A percentile compares a stretch with the other conserved stretches of the same genome.
phyloP scores from a whole-genome alignment of 805 yeast genomes.

The Clavispora phyllophila region DNA sequence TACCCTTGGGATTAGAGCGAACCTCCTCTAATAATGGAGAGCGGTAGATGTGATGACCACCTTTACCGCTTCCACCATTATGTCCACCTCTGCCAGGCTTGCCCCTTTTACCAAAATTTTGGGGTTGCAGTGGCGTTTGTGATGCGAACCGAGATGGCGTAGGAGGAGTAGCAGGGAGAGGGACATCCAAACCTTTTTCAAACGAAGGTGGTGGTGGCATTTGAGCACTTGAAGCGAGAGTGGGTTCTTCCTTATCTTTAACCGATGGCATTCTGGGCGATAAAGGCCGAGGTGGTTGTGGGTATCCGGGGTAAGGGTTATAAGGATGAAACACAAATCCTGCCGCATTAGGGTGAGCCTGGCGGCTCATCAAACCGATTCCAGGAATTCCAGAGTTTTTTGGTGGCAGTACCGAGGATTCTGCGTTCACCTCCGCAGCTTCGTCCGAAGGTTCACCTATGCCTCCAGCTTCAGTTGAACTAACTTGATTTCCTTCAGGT shows the following conservation, averaged over 20 bases:
- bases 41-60: conserved; percentile 51
- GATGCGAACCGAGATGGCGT: background rate
- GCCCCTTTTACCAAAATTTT: conserved; percentile 8
- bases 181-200: background rate
- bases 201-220: conserved; percentile 6
- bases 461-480: conserved; percentile 1
- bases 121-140: background rate
- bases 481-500: conserved; percentile 5
- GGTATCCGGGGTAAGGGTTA: conserved; percentile 41
- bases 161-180: background rate
- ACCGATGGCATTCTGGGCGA: conserved; percentile 12
- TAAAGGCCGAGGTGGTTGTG: conserved; percentile 16
- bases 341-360: conserved; percentile 19
- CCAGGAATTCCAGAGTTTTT: conserved; percentile 17
- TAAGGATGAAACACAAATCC: conserved; percentile 48
- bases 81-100: conserved; percentile 8
- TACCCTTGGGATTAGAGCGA: conserved; percentile 57
- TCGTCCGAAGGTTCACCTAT: background rate
- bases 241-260: background rate
- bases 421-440: too few species aligned
- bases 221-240: background rate
- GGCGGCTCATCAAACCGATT: conserved; percentile 35
- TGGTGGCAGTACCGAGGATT: conserved; percentile 4
- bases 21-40: conserved; percentile 84
- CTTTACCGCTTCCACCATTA: conserved; percentile 16